Percentiles rank a stretch among this genome's conserved stretches.
phyloP scores from a whole-genome alignment of 1,284 basidiomycete species.

The Melampsora americana region DNA sequence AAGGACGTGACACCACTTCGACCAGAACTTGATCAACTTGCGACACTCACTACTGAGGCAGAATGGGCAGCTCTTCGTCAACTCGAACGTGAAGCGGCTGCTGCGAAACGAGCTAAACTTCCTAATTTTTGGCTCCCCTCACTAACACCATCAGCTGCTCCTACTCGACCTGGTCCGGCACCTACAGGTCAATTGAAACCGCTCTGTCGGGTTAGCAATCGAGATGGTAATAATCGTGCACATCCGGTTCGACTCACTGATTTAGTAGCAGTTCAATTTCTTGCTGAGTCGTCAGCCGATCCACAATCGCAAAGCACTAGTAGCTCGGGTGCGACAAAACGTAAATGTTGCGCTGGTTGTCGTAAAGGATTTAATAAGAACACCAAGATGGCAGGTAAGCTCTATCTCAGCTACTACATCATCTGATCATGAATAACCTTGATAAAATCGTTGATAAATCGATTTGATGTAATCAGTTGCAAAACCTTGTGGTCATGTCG shows the following conservation, averaged over 20 bases:
- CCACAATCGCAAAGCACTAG: constrained; percentile 2
- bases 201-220: constrained; percentile 25
- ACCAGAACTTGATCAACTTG: not conserved
- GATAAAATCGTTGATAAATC: not conserved
- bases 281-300: not conserved
- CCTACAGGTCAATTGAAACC: constrained; percentile 24
- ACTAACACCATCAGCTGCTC: constrained; percentile 32
- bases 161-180: constrained; percentile 7
- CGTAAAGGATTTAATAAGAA: constrained; percentile 34
- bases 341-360: constrained; percentile 39
- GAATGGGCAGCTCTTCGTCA: constrained; percentile 26
- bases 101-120: constrained; percentile 26
- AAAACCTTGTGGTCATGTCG: constrained; percentile 41
- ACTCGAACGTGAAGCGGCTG: constrained; percentile 24
- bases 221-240: constrained; percentile 29
- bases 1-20: not conserved
- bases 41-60: constrained; percentile 22
- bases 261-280: constrained; percentile 25
- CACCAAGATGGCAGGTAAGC: constrained; percentile 31
- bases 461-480: not conserved
- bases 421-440: not conserved
- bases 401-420: not conserved
- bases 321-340: not conserved
- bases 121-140: constrained; percentile 44
- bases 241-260: constrained; percentile 35